phyloP scores from a whole-genome alignment of 495 filamentous ascomycete genomes.

The Tetracladium setigerum region DNA sequence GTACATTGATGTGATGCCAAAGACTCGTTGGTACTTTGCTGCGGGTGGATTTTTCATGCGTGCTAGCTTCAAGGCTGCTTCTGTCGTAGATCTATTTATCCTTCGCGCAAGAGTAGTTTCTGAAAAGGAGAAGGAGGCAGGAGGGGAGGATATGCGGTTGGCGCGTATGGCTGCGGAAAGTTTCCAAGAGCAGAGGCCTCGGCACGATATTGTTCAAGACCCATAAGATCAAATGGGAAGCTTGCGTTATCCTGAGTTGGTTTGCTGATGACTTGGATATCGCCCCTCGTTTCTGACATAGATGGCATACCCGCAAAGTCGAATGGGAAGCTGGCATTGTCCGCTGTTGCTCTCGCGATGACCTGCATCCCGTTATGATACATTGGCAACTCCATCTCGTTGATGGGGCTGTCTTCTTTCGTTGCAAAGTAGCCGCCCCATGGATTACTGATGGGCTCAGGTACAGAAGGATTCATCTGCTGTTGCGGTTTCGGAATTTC shows the following conservation, averaged over 20 bases:
- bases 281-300: background rate
- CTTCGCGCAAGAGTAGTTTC: constrained; percentile 66
- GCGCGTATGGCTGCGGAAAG: constrained; percentile 14
- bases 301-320: constrained; percentile 18
- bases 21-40: constrained; percentile 44
- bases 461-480: too few relatives aligned
- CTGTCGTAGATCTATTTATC: constrained; percentile 58
- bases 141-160: constrained; percentile 21
- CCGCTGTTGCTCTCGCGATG: constrained; percentile 19
- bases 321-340: constrained; percentile 25
- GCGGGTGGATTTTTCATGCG: constrained; percentile 43
- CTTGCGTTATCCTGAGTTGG: constrained; percentile 23
- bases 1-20: constrained; percentile 57
- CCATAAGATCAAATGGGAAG: constrained; percentile 23
- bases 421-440: constrained; percentile 7
- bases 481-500: background rate
- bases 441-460: background rate
- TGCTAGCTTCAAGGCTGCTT: constrained; percentile 56
- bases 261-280: constrained; percentile 20
- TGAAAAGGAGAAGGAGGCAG: constrained; percentile 45
- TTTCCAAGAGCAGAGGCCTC: constrained; percentile 15
- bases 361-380: constrained; percentile 15
- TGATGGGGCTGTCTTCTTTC: constrained; percentile 7
- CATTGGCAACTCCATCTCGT: constrained; percentile 11
- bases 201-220: constrained; percentile 18